Conservation (phyloP, 495 filamentous ascomycete species). For the Aspergillus ellipticus region DNA sequence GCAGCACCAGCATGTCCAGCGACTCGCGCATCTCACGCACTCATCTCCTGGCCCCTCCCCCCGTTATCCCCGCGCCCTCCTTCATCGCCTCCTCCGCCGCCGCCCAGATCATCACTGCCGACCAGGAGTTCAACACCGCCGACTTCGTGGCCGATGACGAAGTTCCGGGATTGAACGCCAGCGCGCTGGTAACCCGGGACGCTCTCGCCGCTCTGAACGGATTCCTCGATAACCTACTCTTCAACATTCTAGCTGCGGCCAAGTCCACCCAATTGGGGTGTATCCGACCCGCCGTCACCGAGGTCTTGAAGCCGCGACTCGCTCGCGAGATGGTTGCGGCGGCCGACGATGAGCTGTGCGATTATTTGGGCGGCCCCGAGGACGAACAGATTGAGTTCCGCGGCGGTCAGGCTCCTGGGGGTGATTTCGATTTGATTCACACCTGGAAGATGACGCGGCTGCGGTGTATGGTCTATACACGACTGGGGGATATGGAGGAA, state of each 20-base stretch:
- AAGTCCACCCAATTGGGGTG: conserved; percentile 75
- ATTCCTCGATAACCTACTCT: conserved; percentile 91
- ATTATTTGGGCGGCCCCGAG: conserved; percentile 73
- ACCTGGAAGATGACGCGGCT: conserved; percentile 90
- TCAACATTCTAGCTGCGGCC: conserved; percentile 75
- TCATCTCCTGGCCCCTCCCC: conserved; percentile 57
- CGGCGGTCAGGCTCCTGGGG: conserved; percentile 46
- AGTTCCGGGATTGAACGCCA: conserved; percentile 50
- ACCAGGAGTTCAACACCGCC: conserved; percentile 71
- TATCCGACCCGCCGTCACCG: conserved; percentile 78
- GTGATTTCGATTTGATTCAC: conserved; percentile 77
- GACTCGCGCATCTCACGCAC: conserved; percentile 39
- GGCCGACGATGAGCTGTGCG: conserved; percentile 86
- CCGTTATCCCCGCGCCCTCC: conserved; percentile 73
- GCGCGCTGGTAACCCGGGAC: conserved; percentile 67
- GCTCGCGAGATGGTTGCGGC: conserved; percentile 82
- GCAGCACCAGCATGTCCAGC: conserved; percentile 44
- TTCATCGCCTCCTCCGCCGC: conserved; percentile 90
- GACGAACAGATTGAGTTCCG: conserved; percentile 65
- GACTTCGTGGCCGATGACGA: conserved; percentile 62
- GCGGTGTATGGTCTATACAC: conserved; percentile 96
- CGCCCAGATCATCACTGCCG: conserved; percentile 84
- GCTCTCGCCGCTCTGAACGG: conserved; percentile 81
- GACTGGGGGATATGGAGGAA: conserved; percentile 94
- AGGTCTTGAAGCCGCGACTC: conserved; percentile 83